A percentile compares a stretch with the other conserved stretches of the same genome.
These are phyloP conservation scores for Nepenthes gracilis DNA, from an alignment of 148 eudicot genomes.

Conservation along the genomic window DNA sequence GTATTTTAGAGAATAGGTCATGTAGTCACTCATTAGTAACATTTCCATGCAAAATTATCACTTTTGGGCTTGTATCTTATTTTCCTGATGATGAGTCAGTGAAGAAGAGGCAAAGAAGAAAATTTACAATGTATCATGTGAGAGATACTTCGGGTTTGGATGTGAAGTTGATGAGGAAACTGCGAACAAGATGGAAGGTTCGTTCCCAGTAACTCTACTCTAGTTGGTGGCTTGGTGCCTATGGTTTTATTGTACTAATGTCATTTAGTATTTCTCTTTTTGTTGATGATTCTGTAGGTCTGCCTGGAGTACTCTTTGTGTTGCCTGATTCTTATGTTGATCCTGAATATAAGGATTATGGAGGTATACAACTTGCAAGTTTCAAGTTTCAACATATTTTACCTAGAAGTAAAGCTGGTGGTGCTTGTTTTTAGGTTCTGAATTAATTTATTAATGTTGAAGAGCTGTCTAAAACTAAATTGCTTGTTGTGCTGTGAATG, in stretches of 20 bases:
- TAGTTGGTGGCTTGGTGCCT: not conserved
- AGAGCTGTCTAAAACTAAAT: too few species aligned
- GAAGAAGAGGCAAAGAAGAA: constrained; percentile 87
- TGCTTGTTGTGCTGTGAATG: too few species aligned
- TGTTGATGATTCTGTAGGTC: constrained; percentile 25
- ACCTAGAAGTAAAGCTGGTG: too few species aligned
- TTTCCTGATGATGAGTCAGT: constrained; percentile 24
- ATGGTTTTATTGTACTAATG: not conserved
- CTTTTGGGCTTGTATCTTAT: not conserved
- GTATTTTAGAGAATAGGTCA: too few species aligned
- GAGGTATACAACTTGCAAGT: constrained; percentile 34
- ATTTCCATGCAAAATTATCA: not conserved
- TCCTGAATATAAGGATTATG: constrained; percentile 91
- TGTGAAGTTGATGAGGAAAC: constrained; percentile 95
- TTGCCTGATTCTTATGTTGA: constrained; percentile 98
- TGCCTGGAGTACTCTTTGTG: constrained; percentile 89
- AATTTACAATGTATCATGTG: constrained; percentile 90
- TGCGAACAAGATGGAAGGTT: constrained; percentile 91
- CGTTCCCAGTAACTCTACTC: constrained; percentile 1
- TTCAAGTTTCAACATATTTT: too few species aligned
- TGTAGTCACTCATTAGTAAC: too few species aligned
- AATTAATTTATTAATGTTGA: too few species aligned
- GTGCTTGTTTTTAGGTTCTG: too few species aligned
- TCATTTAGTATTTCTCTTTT: not conserved
- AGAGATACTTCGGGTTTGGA: constrained; percentile 95